Evolutionary conservation across 2,329 filamentous ascomycete species (phyloP).

Genomic region (Coleophoma eucalyptorum): DNA sequence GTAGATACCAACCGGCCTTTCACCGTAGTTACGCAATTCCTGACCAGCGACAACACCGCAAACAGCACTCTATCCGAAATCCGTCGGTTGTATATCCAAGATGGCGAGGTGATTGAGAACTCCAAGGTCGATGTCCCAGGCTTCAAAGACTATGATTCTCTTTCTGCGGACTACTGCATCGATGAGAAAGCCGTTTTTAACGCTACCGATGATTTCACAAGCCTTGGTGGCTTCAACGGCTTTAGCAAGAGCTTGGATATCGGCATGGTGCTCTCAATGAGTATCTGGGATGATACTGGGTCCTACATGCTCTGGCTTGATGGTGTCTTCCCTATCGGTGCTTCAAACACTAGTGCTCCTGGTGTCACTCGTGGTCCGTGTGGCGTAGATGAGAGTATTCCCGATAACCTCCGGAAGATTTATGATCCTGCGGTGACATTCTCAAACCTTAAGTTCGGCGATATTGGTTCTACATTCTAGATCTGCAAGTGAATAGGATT

Average conservation of each 20-base stretch:
- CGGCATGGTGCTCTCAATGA: conserved; percentile 60
- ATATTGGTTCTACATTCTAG: conserved; percentile 14
- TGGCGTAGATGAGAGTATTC: conserved; percentile 43
- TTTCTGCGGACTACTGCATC: conserved; percentile 53
- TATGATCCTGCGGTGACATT: conserved; percentile 35
- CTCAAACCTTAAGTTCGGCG: conserved; percentile 18
- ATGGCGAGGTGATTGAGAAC: conserved; percentile 47
- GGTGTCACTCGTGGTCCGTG: conserved; percentile 52
- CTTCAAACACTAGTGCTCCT: conserved; percentile 30
- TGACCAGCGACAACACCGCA: conserved; percentile 43
- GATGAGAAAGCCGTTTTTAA: conserved; percentile 48
- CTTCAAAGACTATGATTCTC: conserved; percentile 40
- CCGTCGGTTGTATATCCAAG: conserved; percentile 51
- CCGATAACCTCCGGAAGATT: conserved; percentile 40
- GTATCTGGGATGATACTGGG: conserved; percentile 49
- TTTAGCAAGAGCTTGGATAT: conserved; percentile 51
- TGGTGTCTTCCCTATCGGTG: conserved; percentile 50
- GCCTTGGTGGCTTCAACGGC: conserved; percentile 48
- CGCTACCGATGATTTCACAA: conserved; percentile 45
- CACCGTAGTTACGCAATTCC: conserved; percentile 57
- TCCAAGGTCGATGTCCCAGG: conserved; percentile 38
- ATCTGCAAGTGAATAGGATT: no score
- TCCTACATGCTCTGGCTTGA: conserved; percentile 73
- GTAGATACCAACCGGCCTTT: conserved; percentile 48
- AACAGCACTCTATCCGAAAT: conserved; percentile 47